Evolutionary conservation across 371 early-diverging fungal species (phyloP).

Genomic region (Lichtheimia ornata): DNA sequence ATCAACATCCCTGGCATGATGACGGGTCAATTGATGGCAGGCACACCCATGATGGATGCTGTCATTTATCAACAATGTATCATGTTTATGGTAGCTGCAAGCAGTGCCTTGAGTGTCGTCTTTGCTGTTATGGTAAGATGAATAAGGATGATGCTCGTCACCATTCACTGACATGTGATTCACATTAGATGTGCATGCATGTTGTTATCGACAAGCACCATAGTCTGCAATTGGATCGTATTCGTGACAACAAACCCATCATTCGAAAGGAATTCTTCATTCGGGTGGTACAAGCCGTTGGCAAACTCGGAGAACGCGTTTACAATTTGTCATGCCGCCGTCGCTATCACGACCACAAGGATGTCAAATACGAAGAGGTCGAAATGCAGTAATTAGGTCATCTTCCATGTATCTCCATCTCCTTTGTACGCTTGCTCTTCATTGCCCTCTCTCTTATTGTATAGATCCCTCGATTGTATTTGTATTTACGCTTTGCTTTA

Average conservation of each 20-base stretch:
- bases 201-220: slow-evolving; percentile 64
- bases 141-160: background rate
- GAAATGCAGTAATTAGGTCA: slow-evolving; percentile 6
- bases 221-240: slow-evolving; percentile 56
- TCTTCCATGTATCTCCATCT: no score
- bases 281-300: slow-evolving; percentile 9
- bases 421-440: no score
- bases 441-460: no score
- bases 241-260: slow-evolving; percentile 31
- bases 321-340: slow-evolving; percentile 12
- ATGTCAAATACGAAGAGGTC: slow-evolving; percentile 18
- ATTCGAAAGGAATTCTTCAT: slow-evolving; percentile 11
- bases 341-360: background rate
- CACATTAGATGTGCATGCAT: slow-evolving; percentile 51
- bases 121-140: slow-evolving; percentile 59
- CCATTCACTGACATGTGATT: background rate
- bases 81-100: slow-evolving; percentile 81
- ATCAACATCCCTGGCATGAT: slow-evolving; percentile 92
- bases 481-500: no score
- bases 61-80: slow-evolving; percentile 83
- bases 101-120: slow-evolving; percentile 67
- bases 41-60: slow-evolving; percentile 77
- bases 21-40: slow-evolving; percentile 89
- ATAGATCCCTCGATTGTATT: no score
- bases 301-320: slow-evolving; percentile 2